These are phyloP conservation scores for Leptosphaerulina australis DNA, from an alignment of 2,329 filamentous ascomycete genomes.

Conservation along the genomic window DNA sequence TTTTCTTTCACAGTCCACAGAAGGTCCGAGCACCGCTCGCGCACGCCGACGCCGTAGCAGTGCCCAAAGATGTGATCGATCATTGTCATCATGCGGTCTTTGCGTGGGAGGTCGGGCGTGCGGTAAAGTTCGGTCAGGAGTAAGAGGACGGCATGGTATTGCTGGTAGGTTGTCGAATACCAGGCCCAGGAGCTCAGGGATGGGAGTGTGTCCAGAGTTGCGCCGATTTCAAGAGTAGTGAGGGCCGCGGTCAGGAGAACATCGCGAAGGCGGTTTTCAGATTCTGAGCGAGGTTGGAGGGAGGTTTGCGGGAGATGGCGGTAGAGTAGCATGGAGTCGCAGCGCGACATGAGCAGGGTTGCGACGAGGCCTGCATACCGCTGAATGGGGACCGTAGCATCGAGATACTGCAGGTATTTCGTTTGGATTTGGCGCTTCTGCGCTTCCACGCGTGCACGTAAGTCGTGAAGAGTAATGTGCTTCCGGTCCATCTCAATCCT, in stretches of 20 bases:
- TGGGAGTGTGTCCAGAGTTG: constrained; percentile 48
- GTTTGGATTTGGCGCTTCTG: constrained; percentile 44
- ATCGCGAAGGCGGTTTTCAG: constrained; percentile 46
- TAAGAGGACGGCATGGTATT: constrained; percentile 47
- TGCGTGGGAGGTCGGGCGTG: constrained; percentile 43
- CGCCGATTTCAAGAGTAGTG: constrained; percentile 48
- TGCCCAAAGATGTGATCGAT: constrained; percentile 50
- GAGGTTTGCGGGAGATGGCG: constrained; percentile 47
- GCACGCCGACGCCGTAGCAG: constrained; percentile 46
- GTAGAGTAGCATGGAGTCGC: constrained; percentile 49
- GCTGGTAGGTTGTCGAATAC: constrained; percentile 49
- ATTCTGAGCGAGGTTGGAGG: constrained; percentile 42
- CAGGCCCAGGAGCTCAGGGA: constrained; percentile 44
- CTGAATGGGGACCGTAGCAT: constrained; percentile 42
- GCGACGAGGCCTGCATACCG: constrained; percentile 48
- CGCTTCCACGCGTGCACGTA: constrained; percentile 44
- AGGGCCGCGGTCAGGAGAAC: constrained; percentile 46
- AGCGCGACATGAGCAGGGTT: constrained; percentile 47
- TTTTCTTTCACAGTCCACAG: constrained; percentile 49
- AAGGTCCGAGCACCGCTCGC: constrained; percentile 44
- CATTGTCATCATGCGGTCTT: constrained; percentile 48
- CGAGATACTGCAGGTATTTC: constrained; percentile 45
- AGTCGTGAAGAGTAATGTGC: constrained; percentile 45
- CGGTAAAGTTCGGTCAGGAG: constrained; percentile 48
- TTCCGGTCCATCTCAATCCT: constrained; percentile 49